Evolutionary conservation across 1,284 basidiomycete species (phyloP).

Genomic region (Neonothopanus nambi): DNA sequence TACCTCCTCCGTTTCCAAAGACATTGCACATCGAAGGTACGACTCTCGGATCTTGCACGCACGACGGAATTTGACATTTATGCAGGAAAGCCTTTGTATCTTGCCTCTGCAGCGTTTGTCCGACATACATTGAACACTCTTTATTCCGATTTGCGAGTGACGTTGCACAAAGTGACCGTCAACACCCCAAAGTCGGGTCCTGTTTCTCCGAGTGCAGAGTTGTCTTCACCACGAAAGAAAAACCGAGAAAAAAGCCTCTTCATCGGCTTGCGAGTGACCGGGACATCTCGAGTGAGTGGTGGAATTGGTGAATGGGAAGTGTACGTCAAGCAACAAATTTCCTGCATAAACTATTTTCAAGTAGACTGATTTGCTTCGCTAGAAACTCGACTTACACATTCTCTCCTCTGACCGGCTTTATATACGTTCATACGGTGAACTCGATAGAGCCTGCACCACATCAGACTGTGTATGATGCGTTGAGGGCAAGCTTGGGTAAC

Average conservation of each 20-base stretch:
- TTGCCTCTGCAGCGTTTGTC: slow-evolving; percentile 67
- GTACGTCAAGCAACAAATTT: not conserved
- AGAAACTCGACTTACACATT: slow-evolving; percentile 77
- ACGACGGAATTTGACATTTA: not conserved
- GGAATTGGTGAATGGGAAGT: slow-evolving; percentile 25
- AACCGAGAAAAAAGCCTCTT: slow-evolving; percentile 15
- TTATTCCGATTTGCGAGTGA: slow-evolving; percentile 63
- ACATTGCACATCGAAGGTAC: slow-evolving; percentile 69
- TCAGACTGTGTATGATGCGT: slow-evolving; percentile 63
- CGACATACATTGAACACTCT: slow-evolving; percentile 73
- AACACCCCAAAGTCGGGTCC: slow-evolving; percentile 26
- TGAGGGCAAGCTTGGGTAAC: slow-evolving; percentile 24
- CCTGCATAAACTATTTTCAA: not conserved
- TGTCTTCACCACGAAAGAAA: slow-evolving; percentile 13
- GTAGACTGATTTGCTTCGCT: slow-evolving; percentile 5
- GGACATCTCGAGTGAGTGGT: slow-evolving; percentile 14
- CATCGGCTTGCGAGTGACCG: slow-evolving; percentile 12
- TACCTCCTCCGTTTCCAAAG: slow-evolving; percentile 69
- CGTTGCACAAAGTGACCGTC: slow-evolving; percentile 49
- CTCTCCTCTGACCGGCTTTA: slow-evolving; percentile 62
- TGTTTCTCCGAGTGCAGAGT: not conserved
- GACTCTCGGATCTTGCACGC: slow-evolving; percentile 15
- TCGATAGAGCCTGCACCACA: slow-evolving; percentile 76
- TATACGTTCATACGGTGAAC: slow-evolving; percentile 63
- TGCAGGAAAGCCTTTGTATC: slow-evolving; percentile 67